Conservation (phyloP, 2,329 filamentous ascomycete species). For the Bipolaris cookei region DNA sequence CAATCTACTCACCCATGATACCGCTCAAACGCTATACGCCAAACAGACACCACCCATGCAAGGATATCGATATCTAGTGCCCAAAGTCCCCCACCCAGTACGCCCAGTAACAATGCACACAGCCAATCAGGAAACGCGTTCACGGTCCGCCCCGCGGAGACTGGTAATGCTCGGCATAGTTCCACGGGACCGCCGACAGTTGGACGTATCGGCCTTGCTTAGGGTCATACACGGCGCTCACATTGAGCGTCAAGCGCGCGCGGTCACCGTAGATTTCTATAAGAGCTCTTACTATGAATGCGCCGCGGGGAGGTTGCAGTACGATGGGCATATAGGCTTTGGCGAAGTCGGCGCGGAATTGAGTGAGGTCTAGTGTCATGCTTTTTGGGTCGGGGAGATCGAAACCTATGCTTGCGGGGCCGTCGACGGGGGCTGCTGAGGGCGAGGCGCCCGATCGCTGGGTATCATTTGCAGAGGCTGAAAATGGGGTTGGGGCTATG, state of each 20-base stretch:
- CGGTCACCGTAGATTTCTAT: conserved; percentile 55
- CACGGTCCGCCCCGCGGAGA: conserved; percentile 44
- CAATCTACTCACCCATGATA: neutral
- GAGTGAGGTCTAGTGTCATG: conserved; percentile 35
- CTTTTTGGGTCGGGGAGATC: conserved; percentile 36
- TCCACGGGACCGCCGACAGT: conserved; percentile 35
- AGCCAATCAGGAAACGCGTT: neutral
- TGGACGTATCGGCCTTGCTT: conserved; percentile 47
- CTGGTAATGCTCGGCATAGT: conserved; percentile 44
- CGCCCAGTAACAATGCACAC: conserved; percentile 18
- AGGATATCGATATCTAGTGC: conserved; percentile 4
- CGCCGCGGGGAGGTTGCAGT: conserved; percentile 52
- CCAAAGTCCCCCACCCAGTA: conserved; percentile 4
- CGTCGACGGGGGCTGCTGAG: conserved; percentile 12
- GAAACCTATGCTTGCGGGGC: conserved; percentile 28
- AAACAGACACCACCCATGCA: conserved; percentile 9
- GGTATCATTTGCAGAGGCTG: conserved; percentile 22
- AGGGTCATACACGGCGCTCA: conserved; percentile 55
- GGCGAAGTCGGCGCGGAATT: conserved; percentile 34
- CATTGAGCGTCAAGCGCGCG: conserved; percentile 53
- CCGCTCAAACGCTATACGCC: conserved; percentile 3
- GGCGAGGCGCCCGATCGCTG: conserved; percentile 21
- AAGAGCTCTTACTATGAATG: conserved; percentile 53
- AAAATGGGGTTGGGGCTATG: conserved; percentile 13
- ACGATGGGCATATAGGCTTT: conserved; percentile 25